Base-by-base conservation (phyloP, 768 basidiomycete species). In the Pulveroboletus sp. region DNA sequence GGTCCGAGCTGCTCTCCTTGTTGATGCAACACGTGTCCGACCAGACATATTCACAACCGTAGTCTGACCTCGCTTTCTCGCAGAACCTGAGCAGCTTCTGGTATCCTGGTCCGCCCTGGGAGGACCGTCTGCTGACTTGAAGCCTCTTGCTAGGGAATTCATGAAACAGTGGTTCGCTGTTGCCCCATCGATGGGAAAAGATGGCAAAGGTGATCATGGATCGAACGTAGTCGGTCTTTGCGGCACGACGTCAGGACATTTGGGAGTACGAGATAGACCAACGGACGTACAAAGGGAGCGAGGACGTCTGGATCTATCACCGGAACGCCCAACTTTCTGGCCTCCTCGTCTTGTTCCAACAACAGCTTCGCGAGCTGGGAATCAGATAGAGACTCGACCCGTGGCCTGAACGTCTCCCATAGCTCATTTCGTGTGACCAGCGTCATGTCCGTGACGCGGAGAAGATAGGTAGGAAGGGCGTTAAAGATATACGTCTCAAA, bases 171-270 rank as follows among this genome's bases (percentile, higher is more conserved):
- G 53, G 59, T 44, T 64, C 63, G 2, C 54, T 16, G 16, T n/a
- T 56, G 1, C 55, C 64, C 62, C 63, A 66, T n/a, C 51, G 42
- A 43, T 64, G 63, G n/a, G 63, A 64, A 42, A 64, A 53, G 30
- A 61, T 34, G 44, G 62, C 63, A 7, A 66, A 64, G 40, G 35
- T 54, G 43, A 63, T 47, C 52, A 58, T 53, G 23, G 39, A 8
- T 26, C 54, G 52, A 31, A 64, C 30, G 23, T 56, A 54, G 27
- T 54, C 46, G 1, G 43, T 58, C 62, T 63, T 47, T 30, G 19
- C 1, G 29, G 24, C n/a, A 36, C 22, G 6, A 43, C 16, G 29
- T 63, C 36, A 61, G 45, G 43, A 43, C 43, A 7, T 4, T 16
- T 3, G 2, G 4, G 17, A 22, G 29, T 1, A 10, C 11, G 34